These are phyloP conservation scores for Verticillium longisporum DNA, from an alignment of 2,329 filamentous ascomycete species.

Conservation along the genomic window DNA sequence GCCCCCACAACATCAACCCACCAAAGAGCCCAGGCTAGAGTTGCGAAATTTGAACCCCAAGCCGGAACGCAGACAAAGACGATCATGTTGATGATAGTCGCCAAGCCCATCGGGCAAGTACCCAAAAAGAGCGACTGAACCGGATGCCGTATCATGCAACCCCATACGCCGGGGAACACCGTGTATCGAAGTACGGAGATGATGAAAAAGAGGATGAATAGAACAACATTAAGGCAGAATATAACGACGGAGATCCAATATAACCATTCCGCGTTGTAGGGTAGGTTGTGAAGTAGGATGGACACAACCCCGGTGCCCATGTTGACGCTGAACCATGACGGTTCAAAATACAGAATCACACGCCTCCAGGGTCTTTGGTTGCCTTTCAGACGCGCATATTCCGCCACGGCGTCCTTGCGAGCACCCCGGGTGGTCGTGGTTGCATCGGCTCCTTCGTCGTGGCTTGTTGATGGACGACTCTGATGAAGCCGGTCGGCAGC, in stretches of 20 bases:
- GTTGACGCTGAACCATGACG: conserved; percentile 47
- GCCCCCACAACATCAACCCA: conserved; percentile 49
- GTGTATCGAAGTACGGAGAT: conserved; percentile 55
- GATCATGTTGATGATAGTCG: conserved; percentile 61
- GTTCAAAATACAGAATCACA: conserved; percentile 14
- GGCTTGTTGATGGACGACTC: background rate
- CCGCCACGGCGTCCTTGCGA: background rate
- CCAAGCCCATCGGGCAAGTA: conserved; percentile 62
- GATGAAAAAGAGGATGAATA: conserved; percentile 48
- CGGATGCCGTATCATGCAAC: conserved; percentile 60
- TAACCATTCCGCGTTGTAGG: conserved; percentile 51
- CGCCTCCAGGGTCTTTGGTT: background rate
- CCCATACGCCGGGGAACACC: conserved; percentile 60
- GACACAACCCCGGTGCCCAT: conserved; percentile 66
- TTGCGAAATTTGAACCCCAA: conserved; percentile 51
- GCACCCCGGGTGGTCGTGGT: background rate
- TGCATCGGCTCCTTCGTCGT: background rate
- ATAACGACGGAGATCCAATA: conserved; percentile 40
- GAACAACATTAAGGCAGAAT: conserved; percentile 50
- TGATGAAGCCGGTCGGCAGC: background rate
- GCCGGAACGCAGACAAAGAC: conserved; percentile 51
- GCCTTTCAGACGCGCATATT: background rate
- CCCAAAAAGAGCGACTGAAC: conserved; percentile 63
- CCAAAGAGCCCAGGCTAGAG: conserved; percentile 51
- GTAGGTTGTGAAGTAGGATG: conserved; percentile 55